Percentiles rank a stretch among this genome's conserved stretches.
These are phyloP conservation scores for Botrytis byssoidea DNA, from an alignment of 2,329 filamentous ascomycete genomes.

Conservation along the genomic window DNA sequence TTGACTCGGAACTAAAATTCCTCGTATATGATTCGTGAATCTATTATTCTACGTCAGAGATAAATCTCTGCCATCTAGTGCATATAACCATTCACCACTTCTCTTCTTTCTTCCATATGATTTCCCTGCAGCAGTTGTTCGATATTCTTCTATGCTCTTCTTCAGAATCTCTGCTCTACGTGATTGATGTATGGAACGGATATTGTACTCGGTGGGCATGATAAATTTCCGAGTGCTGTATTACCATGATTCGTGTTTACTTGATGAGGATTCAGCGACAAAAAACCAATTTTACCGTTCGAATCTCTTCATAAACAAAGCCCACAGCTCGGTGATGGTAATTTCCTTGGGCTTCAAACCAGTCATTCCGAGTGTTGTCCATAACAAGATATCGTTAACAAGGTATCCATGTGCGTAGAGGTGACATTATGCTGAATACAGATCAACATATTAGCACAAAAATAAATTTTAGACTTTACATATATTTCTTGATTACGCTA, in stretches of 20 bases:
- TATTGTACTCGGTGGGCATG: neutral
- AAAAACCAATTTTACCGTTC: neutral
- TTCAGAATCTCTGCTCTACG: neutral
- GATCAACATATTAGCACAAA: too few relatives aligned
- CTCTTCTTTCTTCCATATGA: neutral
- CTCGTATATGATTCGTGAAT: neutral
- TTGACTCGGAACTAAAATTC: accelerated
- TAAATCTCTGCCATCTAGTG: neutral
- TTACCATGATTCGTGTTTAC: too few relatives aligned
- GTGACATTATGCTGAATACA: too few relatives aligned
- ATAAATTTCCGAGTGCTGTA: accelerated
- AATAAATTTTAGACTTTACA: too few relatives aligned
- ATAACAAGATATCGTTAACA: too few relatives aligned
- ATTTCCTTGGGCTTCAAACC: too few relatives aligned
- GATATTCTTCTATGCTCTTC: neutral
- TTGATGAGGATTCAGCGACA: neutral
- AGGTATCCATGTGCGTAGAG: too few relatives aligned
- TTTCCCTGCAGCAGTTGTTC: accelerated
- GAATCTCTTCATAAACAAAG: too few relatives aligned
- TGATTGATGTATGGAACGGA: neutral
- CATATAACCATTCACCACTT: neutral
- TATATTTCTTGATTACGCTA: too few relatives aligned
- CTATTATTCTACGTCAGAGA: neutral
- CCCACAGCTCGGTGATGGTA: too few relatives aligned
- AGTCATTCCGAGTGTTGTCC: too few relatives aligned